Evolutionary conservation across 2,329 filamentous ascomycete genomes (phyloP).

Genomic region (Xylaria arbuscula): DNA sequence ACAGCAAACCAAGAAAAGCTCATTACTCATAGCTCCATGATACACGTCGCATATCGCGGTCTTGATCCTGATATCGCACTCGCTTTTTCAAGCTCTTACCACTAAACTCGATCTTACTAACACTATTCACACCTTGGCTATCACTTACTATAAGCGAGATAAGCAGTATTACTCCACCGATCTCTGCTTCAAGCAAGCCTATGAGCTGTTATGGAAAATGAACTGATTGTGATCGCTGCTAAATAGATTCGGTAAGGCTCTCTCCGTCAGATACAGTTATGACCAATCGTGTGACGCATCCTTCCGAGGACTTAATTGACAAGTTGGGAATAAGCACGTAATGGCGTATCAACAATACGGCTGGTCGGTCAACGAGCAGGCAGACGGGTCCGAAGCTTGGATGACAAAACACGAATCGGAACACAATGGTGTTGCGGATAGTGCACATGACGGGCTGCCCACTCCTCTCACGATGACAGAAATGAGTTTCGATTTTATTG

Average conservation of each 20-base stretch:
- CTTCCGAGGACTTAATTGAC: constrained; percentile 14
- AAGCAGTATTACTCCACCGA: not conserved
- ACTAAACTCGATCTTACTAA: not conserved
- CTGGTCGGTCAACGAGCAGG: constrained; percentile 28
- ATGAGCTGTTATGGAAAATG: not conserved
- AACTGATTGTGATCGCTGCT: not conserved
- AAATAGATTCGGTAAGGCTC: constrained; percentile 6
- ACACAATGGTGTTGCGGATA: constrained; percentile 1
- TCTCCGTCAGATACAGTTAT: constrained; percentile 15
- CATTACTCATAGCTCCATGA: not conserved
- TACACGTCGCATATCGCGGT: not conserved
- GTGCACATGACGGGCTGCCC: not conserved
- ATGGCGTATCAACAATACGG: constrained; percentile 23
- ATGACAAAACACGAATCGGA: constrained; percentile 17
- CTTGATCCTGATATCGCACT: not conserved
- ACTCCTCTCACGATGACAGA: not conserved
- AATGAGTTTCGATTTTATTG: not conserved
- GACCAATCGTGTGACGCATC: constrained; percentile 29
- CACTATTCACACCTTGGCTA: not conserved
- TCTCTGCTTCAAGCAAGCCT: not conserved
- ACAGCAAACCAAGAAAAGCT: not conserved
- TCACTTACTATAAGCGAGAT: not conserved
- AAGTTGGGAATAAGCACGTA: constrained; percentile 9
- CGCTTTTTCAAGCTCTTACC: not conserved
- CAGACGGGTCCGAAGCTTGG: constrained; percentile 14